phyloP scores from a whole-genome alignment of 2,329 filamentous ascomycete species.

The Apiospora marii region DNA sequence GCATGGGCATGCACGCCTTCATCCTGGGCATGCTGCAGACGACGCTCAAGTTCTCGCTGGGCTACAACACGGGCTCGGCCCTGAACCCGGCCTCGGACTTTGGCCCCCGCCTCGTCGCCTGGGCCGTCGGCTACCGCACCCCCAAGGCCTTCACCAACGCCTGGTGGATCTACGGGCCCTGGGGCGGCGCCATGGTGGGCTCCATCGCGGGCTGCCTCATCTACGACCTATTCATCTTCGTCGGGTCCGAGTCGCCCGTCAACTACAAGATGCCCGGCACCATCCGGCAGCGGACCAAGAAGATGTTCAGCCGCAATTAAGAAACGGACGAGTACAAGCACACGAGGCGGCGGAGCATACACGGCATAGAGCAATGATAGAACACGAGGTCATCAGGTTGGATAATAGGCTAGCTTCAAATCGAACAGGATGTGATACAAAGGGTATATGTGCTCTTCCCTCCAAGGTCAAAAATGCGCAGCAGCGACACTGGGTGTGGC shows the following conservation, averaged over 20 bases:
- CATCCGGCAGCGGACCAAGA: not conserved
- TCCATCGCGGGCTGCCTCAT: slow-evolving; percentile 40
- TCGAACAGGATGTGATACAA: not conserved
- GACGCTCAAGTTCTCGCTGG: slow-evolving; percentile 46
- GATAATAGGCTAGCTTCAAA: not conserved
- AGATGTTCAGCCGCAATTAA: slow-evolving; percentile 1
- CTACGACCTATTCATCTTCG: slow-evolving; percentile 44
- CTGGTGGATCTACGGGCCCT: slow-evolving; percentile 46
- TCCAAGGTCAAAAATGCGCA: no score
- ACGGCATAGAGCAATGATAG: not conserved
- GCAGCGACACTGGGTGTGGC: not conserved
- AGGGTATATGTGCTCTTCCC: not conserved
- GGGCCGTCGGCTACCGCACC: slow-evolving; percentile 15
- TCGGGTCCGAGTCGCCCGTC: slow-evolving; percentile 40
- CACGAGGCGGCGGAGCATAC: no score
- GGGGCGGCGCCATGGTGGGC: slow-evolving; percentile 34
- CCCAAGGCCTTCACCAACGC: slow-evolving; percentile 39
- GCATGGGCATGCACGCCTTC: slow-evolving; percentile 47
- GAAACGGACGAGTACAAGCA: not conserved
- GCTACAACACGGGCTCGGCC: slow-evolving; percentile 47
- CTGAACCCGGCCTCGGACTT: slow-evolving; percentile 49
- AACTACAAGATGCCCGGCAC: slow-evolving; percentile 34
- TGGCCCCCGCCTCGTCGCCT: slow-evolving; percentile 35
- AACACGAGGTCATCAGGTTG: not conserved
- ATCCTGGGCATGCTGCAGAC: slow-evolving; percentile 46